Evolutionary conservation across 768 basidiomycete species (phyloP), one percentile per base, ranked within the genome.

Genomic region (Naematelia aurantialba): DNA sequence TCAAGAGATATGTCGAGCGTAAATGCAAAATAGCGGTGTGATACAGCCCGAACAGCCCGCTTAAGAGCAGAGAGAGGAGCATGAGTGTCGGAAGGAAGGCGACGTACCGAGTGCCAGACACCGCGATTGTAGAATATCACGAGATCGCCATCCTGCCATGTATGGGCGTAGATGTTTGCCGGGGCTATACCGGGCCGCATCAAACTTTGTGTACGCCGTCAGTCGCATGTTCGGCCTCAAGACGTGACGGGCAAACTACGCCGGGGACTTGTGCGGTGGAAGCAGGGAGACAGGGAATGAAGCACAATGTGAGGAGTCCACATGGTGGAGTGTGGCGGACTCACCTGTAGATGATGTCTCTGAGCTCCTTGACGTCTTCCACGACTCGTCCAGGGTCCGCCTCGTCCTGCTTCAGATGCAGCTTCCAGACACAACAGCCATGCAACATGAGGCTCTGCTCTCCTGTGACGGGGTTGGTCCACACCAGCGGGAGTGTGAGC

Each of bases 81-180:
- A n/a, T n/a, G n/a, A n/a, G n/a, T n/a, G n/a, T n/a, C n/a, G n/a
- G n/a, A 47, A 19, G 24, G 5, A 25, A 8, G 21, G 46, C 5
- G 5, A 47, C 46, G 42, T 55, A 57, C 56, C 10, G 56, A 57
- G 25, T 57, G 56, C 56, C 46, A 57, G 4, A 57, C 56, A 17
- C 56, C 34, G 12, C 56, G 45, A 25, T 57, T 57, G 47, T 57
- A 19, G 56, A 57, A 57, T 13, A 57, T 39, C n/a, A 26, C 56
- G n/a, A 57, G 48, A 30, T 57, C 56, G 29, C 56, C 56, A 13
- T 57, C 56, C 48, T 57, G n/a, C 56, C 56, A 57, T 12, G 56
- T 27, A 25, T 52, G 50, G 27, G 50, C 22, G 24, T 52, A 29
- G 21, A 29, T n/a, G 25, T 39, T 55, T 42, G 13, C 14, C 17